Conservation (phyloP, 768 basidiomycete species). For the Coprinopsis cinerea region DNA sequence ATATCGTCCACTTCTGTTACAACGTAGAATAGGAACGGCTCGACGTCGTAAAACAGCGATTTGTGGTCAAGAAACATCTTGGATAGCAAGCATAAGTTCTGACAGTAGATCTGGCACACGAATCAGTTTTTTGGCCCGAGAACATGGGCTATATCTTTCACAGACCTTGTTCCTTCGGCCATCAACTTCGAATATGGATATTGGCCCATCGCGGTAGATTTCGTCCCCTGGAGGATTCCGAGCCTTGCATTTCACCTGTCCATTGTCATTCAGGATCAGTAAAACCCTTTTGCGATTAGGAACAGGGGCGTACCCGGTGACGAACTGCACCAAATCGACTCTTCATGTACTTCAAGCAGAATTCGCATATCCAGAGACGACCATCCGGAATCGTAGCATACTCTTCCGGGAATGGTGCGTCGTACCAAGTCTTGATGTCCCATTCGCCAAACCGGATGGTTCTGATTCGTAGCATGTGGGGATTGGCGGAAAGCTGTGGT, state of each 20-base stretch:
- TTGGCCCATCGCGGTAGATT: slow-evolving; percentile 83
- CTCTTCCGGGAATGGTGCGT: slow-evolving; percentile 98
- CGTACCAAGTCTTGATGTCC: slow-evolving; percentile 98
- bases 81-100: slow-evolving; percentile 93
- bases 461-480: slow-evolving; percentile 62
- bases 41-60: slow-evolving; percentile 97
- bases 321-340: slow-evolving; percentile 79
- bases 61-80: slow-evolving; percentile 99
- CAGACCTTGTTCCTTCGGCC: slow-evolving; percentile 92
- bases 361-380: slow-evolving; percentile 93
- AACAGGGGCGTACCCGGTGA: slow-evolving; percentile 64
- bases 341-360: slow-evolving; percentile 98
- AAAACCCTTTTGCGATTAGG: not conserved
- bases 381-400: slow-evolving; percentile 91
- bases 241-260: slow-evolving; percentile 91
- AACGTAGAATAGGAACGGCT: slow-evolving; percentile 98
- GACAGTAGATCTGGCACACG: slow-evolving; percentile 81
- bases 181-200: slow-evolving; percentile 97
- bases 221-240: slow-evolving; percentile 97
- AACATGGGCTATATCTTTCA: not conserved
- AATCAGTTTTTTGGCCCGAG: not conserved
- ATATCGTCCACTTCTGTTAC: slow-evolving; percentile 87
- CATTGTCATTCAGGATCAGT: not conserved
- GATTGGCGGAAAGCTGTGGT: slow-evolving; percentile 24
- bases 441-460: slow-evolving; percentile 85